Evolutionary conservation across 2,329 filamentous ascomycete genomes (phyloP), one percentile per base, ranked within the genome.

Genomic region (Fusarium sp.): DNA sequence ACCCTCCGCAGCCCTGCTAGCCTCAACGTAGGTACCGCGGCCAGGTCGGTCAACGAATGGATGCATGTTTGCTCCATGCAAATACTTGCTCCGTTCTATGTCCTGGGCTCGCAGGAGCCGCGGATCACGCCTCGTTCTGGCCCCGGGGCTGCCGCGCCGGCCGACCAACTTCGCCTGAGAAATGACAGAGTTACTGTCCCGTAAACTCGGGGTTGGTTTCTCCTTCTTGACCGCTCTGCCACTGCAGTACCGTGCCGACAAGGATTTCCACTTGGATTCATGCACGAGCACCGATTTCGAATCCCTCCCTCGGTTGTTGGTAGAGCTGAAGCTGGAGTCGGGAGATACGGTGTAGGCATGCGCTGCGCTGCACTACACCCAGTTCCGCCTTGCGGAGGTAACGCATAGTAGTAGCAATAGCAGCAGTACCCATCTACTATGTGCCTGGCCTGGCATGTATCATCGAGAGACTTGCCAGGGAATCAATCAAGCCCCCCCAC

Each of bases 61-160:
- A 48, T 48, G 43, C 43, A 48, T 48, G 43, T 74, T 74, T 64
- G 64, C 61, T 60, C 48, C 48, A 52, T 52, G 48, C 25, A n/a
- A 30, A 30, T 52, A 52, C 27, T 34, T 52, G 48, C 27, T 54
- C 50, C 50, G 50, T 54, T 54, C 18, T 32, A 54, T 54, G 52
- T 75, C 61, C 70, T 65, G 67, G 68, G 35, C 64, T 60, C 63
- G 58, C 67, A 68, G 63, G 58, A 50, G 63, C 65, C 60, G 62
- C 68, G 61, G 66, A 72, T 75, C 71, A 73, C 68, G 67, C 63
- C 61, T 72, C 41, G 52, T 61, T 64, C 56, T 74, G 75, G 67
- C 61, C 72, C 48, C 48, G 68, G 71, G 66, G 64, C 64, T 75
- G 68, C 66, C 72, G 72, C 64, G 35, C 60, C 52, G 65, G 56